These are phyloP conservation scores for Vigna hirtella DNA, from an alignment of 306 rosid genomes.

Conservation along the genomic window DNA sequence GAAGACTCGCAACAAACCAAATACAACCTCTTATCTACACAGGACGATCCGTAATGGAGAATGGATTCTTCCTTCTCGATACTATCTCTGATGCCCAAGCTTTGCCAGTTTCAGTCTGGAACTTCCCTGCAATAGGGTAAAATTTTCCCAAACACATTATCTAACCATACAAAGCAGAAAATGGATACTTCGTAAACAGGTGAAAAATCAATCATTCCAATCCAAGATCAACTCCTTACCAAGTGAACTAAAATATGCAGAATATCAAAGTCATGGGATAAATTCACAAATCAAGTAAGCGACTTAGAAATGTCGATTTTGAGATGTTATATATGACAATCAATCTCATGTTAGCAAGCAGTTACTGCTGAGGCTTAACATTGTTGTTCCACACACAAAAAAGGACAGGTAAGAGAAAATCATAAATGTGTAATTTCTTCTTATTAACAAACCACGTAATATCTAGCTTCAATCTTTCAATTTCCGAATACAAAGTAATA, in stretches of 20 bases:
- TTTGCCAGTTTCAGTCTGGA: slow-evolving; percentile 86
- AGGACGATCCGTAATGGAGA: not conserved
- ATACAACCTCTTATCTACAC: not conserved
- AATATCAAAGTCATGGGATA: not conserved
- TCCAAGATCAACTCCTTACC: not conserved
- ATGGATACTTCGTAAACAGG: not conserved
- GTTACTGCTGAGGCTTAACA: not conserved
- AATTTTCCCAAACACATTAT: slow-evolving; percentile 4
- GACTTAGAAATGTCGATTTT: not conserved
- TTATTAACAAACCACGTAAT: not conserved
- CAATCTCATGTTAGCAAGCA: slow-evolving; percentile 13
- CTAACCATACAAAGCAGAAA: slow-evolving; percentile 3
- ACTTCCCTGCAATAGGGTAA: slow-evolving; percentile 68
- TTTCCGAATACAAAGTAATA: slow-evolving; percentile 6
- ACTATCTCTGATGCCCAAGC: slow-evolving; percentile 89
- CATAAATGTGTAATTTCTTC: not conserved
- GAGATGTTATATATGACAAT: not conserved
- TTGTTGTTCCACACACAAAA: not conserved
- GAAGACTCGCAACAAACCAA: not conserved
- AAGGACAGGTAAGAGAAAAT: not conserved
- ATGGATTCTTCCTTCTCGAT: slow-evolving; percentile 59
- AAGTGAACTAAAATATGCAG: not conserved
- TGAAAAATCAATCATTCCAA: slow-evolving; percentile 1
- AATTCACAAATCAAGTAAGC: not conserved
- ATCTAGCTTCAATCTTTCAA: not conserved